Base-by-base conservation (phyloP, 1,284 basidiomycete genomes). In the Marasmius oreades region DNA sequence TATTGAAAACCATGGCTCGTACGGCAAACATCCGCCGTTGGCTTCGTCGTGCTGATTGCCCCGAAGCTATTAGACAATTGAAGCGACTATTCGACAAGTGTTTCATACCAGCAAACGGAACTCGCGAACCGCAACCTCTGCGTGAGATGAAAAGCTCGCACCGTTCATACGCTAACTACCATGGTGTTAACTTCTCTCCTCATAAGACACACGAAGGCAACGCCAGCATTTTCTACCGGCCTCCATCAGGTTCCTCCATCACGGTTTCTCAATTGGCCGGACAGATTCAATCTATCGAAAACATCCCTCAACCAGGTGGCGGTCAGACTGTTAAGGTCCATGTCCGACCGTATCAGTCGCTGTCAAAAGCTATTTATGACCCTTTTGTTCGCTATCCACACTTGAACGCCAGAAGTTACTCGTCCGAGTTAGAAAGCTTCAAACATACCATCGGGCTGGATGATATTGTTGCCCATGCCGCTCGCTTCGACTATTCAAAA, bases 21-120 rank as follows among this genome's bases (percentile, higher is more conserved):
- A 42, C 45, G n/a, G 53, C 53, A 8, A 55, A 55, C 36, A 33
- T 55, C n/a, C 44, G 46, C 2, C 46, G 45, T 12, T 55, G 53
- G 53, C 53, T 55, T n/a, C 53, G 46, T 18, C 46, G 28, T n/a
- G 18, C 45, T 22, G 45, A 55, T 22, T 55, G 53, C 34, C 53
- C 53, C 6, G 22, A 55, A 18, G 46, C 53, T 26, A 28, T 55
- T 3, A 33, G 26, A 12, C 53, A 55, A 28, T 4, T 55, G 10
- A 55, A 55, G 16, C 20, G 18, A 26, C 43, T 44, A n/a, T 44
- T 44, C 43, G 43, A 44, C 22, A n/a, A n/a, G n/a, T n/a, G n/a
- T n/a, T n/a, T n/a, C n/a, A n/a, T n/a, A n/a, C n/a, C n/a, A n/a
- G n/a, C 26, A 18, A 51, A 51, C n/a, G 48, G 11, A 4, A 36